These are phyloP conservation scores for Reticulascus tulasneorum DNA, from an alignment of 2,329 filamentous ascomycete species.

Conservation along the genomic window DNA sequence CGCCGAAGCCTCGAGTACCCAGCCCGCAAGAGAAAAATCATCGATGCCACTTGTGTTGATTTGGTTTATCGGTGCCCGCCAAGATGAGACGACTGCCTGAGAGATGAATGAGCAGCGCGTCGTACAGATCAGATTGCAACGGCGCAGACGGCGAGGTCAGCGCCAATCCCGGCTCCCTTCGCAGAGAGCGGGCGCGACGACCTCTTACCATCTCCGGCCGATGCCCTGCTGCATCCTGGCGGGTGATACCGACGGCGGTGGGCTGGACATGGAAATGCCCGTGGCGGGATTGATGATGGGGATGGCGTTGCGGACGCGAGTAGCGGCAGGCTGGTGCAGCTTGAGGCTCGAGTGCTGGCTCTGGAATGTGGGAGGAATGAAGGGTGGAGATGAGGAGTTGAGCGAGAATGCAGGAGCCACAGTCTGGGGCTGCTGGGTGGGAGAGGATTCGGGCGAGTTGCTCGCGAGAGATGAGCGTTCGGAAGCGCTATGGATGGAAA, in stretches of 20 bases:
- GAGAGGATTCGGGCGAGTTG: conserved; percentile 88
- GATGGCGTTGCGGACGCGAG: conserved; percentile 89
- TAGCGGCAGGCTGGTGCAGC: conserved; percentile 85
- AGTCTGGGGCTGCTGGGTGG: conserved; percentile 80
- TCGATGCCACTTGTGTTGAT: conserved; percentile 38
- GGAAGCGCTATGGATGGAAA: conserved; percentile 88
- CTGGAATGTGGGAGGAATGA: conserved; percentile 63
- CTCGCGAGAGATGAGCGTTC: conserved; percentile 94
- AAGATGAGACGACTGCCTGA: conserved; percentile 34
- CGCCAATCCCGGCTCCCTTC: conserved; percentile 25
- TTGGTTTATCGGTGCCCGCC: conserved; percentile 44
- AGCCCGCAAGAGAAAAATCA: conserved; percentile 30
- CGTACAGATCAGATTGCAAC: conserved; percentile 31
- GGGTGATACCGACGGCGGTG: conserved; percentile 68
- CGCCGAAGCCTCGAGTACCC: conserved; percentile 29
- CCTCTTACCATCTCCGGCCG: conserved; percentile 50
- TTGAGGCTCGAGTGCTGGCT: conserved; percentile 66
- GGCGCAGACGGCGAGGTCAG: conserved; percentile 30
- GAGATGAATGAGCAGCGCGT: conserved; percentile 32
- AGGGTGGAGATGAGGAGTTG: conserved; percentile 63
- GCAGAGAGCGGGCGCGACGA: conserved; percentile 27
- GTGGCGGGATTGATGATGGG: conserved; percentile 96
- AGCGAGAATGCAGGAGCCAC: conserved; percentile 74
- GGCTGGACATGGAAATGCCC: conserved; percentile 82
- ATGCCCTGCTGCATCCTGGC: conserved; percentile 56